Evolutionary conservation across 345 rosid species (phyloP).

Genomic region (Citrus cavaleriei): DNA sequence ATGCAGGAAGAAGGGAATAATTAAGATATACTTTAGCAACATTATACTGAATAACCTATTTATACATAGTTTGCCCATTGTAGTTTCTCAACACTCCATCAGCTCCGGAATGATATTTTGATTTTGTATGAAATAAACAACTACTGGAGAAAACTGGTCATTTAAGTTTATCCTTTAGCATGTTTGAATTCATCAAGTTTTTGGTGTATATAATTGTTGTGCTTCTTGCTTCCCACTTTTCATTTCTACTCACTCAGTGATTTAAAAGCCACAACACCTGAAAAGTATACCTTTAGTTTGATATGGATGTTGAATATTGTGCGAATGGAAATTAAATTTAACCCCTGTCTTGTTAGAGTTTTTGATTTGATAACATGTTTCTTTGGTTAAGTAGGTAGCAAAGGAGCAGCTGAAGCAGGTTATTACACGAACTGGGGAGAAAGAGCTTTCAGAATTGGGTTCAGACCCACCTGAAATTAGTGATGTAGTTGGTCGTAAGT

Average conservation of each 20-base stretch:
- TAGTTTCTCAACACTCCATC: not conserved
- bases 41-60: not conserved
- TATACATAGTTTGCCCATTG: not conserved
- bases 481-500: slow-evolving; percentile 65
- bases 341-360: not conserved
- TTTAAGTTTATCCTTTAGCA: not conserved
- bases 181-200: not conserved
- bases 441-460: slow-evolving; percentile 45
- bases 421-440: slow-evolving; percentile 70
- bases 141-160: not conserved
- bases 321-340: not conserved
- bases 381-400: slow-evolving; percentile 51
- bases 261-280: not conserved
- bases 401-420: slow-evolving; percentile 73
- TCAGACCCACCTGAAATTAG: slow-evolving; percentile 60
- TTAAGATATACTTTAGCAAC: not conserved
- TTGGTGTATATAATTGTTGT: not conserved
- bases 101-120: not conserved
- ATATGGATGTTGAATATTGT: not conserved
- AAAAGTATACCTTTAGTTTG: not conserved
- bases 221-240: not conserved
- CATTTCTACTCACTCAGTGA: not conserved
- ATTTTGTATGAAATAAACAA: not conserved
- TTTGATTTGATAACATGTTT: slow-evolving; percentile 18
- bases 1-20: not conserved